These are phyloP conservation scores for Thraustotheca clavata DNA, from an alignment of 352 stramenopile genomes.

Conservation along the genomic window DNA sequence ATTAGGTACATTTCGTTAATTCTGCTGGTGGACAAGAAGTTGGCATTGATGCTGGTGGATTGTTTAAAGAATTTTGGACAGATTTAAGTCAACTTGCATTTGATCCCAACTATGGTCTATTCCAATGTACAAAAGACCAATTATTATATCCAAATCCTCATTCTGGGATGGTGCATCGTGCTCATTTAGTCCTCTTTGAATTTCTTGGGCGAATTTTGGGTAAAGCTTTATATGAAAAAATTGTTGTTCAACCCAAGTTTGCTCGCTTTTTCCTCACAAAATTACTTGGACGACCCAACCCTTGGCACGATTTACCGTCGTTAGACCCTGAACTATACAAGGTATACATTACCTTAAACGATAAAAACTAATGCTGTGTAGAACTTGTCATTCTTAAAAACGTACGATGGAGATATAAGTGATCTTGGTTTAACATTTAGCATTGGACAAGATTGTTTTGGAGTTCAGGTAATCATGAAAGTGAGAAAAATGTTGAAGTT, in stretches of 20 bases:
- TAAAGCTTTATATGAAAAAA: constrained; percentile 95
- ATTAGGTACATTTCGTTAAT: constrained; percentile 81
- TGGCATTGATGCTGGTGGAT: constrained; percentile 93
- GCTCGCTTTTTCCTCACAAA: constrained; percentile 94
- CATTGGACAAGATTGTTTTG: constrained; percentile 83
- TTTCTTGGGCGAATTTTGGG: constrained; percentile 93
- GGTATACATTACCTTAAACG: constrained; percentile 23
- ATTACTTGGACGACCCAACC: constrained; percentile 70
- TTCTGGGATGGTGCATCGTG: constrained; percentile 76
- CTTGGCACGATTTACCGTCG: constrained; percentile 84
- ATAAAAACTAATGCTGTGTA: constrained; percentile 17
- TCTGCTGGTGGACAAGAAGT: constrained; percentile 85
- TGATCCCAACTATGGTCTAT: constrained; percentile 87
- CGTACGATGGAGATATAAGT: constrained; percentile 89
- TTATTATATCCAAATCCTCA: constrained; percentile 93
- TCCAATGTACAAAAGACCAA: constrained; percentile 53
- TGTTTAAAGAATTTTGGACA: constrained; percentile 98
- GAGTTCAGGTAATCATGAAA: constrained; percentile 27
- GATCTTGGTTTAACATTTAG: constrained; percentile 89
- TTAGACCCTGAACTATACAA: constrained; percentile 93
- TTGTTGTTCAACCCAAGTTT: constrained; percentile 94
- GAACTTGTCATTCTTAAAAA: constrained; percentile 96
- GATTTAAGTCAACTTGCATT: constrained; percentile 88
- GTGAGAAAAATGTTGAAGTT: not conserved
- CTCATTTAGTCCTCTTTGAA: constrained; percentile 90